These are phyloP conservation scores for Myxozyma nipponensis DNA, from an alignment of 805 yeast genomes.

Conservation along the genomic window DNA sequence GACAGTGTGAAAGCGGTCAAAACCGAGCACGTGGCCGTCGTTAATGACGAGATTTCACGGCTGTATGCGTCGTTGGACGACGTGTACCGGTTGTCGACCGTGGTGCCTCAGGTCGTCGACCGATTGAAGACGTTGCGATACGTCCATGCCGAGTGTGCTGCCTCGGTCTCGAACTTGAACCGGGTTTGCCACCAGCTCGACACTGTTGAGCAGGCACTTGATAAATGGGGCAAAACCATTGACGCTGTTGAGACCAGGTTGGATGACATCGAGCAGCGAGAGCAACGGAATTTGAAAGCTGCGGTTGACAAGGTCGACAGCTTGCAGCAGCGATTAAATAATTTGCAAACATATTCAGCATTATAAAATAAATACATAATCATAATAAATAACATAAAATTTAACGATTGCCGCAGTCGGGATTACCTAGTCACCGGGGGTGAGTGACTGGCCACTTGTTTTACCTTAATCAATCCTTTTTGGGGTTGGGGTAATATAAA, in stretches of 20 bases:
- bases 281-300: conserved; percentile 10
- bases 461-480: no score
- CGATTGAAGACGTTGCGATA: conserved; percentile 14
- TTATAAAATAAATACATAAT: no score
- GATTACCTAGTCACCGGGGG: no score
- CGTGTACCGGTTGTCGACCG: conserved; percentile 10
- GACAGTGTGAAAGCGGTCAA: background rate
- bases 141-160: conserved; percentile 23
- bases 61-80: conserved; percentile 7
- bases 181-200: conserved; percentile 5
- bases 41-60: conserved; percentile 1
- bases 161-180: conserved; percentile 5
- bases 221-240: conserved; percentile 14
- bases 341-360: no score
- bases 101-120: conserved; percentile 15
- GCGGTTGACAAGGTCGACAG: conserved; percentile 15
- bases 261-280: conserved; percentile 18
- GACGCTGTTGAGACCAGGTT: conserved; percentile 12
- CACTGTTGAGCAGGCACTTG: conserved; percentile 1
- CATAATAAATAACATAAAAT: no score
- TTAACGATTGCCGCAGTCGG: no score
- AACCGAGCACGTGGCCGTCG: no score
- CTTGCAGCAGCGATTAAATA: conserved; percentile 8
- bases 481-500: no score
- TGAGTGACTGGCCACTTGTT: no score